Evolutionary conservation across 257 asterid genomes (phyloP).

Genomic region (Ligustrum vulgare): DNA sequence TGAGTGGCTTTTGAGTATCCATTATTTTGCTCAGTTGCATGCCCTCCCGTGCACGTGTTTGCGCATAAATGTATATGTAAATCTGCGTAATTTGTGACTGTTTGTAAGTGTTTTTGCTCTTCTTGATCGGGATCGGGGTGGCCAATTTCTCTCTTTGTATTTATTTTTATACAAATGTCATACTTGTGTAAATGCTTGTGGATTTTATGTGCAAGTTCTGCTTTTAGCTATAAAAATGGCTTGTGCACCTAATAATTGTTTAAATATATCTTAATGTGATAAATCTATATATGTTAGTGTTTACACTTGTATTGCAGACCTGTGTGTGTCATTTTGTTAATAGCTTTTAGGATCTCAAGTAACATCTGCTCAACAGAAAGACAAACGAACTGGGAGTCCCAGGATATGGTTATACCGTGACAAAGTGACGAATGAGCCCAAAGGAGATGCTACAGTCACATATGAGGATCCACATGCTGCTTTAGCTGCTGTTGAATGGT

Average conservation of each 20-base stretch:
- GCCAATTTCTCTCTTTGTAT: background rate
- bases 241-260: background rate
- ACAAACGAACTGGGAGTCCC: conserved; percentile 89
- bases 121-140: too few species aligned
- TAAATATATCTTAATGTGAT: background rate
- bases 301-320: background rate
- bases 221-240: background rate
- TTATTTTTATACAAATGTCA: background rate
- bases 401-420: conserved; percentile 93
- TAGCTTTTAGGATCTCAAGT: background rate
- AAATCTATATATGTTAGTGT: background rate
- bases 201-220: background rate
- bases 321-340: background rate
- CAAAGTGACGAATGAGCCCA: conserved; percentile 89
- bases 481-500: conserved; percentile 97
- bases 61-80: background rate
- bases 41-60: background rate
- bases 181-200: background rate
- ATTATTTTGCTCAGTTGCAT: background rate
- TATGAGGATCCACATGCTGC: conserved; percentile 99
- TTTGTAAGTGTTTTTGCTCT: background rate
- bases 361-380: conserved; percentile 54
- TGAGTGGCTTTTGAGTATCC: background rate
- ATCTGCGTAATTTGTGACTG: conserved; percentile 9
- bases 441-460: conserved; percentile 97